phyloP scores from a whole-genome alignment of 2,329 filamentous ascomycete genomes.

The Hansfordia pulvinata region DNA sequence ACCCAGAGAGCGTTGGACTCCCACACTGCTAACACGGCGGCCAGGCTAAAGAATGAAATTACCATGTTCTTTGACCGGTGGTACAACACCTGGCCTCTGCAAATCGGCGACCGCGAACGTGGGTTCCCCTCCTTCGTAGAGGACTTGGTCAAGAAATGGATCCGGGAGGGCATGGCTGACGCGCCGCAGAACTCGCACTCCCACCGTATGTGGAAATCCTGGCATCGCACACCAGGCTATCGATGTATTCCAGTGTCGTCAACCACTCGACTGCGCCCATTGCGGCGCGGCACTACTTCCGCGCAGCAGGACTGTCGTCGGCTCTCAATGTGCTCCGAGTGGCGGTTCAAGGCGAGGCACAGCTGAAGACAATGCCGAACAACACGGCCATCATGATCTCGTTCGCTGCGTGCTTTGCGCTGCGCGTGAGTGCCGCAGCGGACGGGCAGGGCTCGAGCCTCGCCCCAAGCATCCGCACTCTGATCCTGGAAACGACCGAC shows the following conservation, averaged over 20 bases:
- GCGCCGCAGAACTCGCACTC: constrained; percentile 31
- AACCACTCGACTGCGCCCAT: constrained; percentile 60
- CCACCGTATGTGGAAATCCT: constrained; percentile 66
- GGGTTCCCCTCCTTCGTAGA: constrained; percentile 8
- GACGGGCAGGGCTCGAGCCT: constrained; percentile 39
- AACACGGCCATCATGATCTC: constrained; percentile 71
- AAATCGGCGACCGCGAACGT: constrained; percentile 32
- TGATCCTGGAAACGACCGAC: constrained; percentile 55
- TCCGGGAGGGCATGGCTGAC: no score
- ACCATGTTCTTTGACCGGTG: constrained; percentile 18
- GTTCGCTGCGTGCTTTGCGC: constrained; percentile 56
- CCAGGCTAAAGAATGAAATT: constrained; percentile 18
- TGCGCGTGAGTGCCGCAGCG: constrained; percentile 48
- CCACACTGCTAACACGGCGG: not conserved
- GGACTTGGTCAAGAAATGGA: not conserved
- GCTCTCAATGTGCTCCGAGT: constrained; percentile 63
- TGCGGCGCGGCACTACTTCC: constrained; percentile 60
- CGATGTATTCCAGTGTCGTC: constrained; percentile 62
- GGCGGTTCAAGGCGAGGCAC: constrained; percentile 56
- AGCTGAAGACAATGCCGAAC: constrained; percentile 64
- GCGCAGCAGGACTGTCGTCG: constrained; percentile 56
- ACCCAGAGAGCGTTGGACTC: constrained; percentile 1
- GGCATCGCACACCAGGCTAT: constrained; percentile 58
- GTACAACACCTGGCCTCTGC: constrained; percentile 33
- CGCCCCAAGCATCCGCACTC: constrained; percentile 46